Evolutionary conservation across 176 grass and related monocot species (phyloP).

Genomic region (Oryza punctata): DNA sequence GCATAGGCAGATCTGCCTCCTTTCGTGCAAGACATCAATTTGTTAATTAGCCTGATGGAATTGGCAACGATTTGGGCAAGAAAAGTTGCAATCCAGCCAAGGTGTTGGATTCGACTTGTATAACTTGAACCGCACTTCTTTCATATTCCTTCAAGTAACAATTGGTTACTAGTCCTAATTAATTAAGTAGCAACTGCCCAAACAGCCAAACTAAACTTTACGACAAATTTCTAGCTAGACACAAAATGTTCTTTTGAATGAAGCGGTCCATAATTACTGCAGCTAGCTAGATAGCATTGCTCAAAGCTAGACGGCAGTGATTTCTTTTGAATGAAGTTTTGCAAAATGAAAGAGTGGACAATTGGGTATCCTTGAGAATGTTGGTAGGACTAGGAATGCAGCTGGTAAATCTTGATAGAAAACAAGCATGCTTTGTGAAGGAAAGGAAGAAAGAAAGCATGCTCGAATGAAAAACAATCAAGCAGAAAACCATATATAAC

Average conservation of each 20-base stretch:
- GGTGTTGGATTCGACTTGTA: slow-evolving; percentile 6
- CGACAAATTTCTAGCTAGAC: neutral
- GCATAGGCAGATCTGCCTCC: neutral
- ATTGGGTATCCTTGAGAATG: slow-evolving; percentile 27
- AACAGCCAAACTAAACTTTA: neutral
- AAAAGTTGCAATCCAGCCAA: neutral
- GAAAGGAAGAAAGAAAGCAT: neutral
- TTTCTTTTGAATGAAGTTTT: slow-evolving; percentile 24
- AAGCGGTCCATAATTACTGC: too few relatives aligned
- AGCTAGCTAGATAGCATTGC: neutral
- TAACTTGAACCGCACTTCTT: slow-evolving; percentile 19
- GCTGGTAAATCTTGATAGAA: neutral
- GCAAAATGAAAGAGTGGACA: slow-evolving; percentile 28
- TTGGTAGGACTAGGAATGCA: slow-evolving; percentile 5
- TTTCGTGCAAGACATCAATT: slow-evolving; percentile 4
- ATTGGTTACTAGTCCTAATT: neutral
- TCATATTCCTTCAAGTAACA: neutral
- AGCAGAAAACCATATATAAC: slow-evolving; percentile 10
- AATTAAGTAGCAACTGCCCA: neutral
- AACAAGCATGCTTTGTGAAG: neutral
- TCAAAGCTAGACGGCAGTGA: neutral
- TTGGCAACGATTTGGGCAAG: neutral
- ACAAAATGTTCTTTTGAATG: neutral
- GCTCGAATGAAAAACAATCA: neutral
- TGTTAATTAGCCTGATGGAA: slow-evolving; percentile 4